phyloP scores from a whole-genome alignment of 331 rosid genomes.

The Pyracantha coccinea region DNA sequence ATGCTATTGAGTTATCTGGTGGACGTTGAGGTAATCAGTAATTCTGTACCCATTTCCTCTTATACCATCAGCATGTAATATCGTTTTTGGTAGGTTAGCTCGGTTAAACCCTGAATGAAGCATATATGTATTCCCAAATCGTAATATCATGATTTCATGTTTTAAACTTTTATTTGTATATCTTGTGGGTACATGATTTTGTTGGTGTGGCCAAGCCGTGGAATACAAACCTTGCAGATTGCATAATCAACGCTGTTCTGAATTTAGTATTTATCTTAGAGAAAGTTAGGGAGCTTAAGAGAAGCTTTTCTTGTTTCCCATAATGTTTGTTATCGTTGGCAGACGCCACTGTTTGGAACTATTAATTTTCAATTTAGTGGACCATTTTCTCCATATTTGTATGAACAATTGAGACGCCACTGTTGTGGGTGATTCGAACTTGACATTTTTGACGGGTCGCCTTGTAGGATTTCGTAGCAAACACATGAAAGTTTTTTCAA shows the following conservation, averaged over 20 bases:
- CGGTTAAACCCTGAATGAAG: slow-evolving; percentile 1
- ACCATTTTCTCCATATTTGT: no score
- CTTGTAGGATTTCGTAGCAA: no score
- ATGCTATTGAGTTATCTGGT: slow-evolving; percentile 84
- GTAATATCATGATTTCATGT: neutral
- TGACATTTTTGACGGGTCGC: no score
- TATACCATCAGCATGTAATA: neutral
- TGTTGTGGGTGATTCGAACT: no score
- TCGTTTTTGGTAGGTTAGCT: slow-evolving; percentile 27
- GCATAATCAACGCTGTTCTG: neutral
- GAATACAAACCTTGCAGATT: neutral
- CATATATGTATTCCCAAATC: neutral
- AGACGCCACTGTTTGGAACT: no score
- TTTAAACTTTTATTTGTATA: neutral
- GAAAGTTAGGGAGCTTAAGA: neutral
- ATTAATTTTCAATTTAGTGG: no score
- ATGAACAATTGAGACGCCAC: no score
- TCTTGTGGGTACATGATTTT: neutral
- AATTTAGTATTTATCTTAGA: neutral
- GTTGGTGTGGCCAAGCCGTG: neutral
- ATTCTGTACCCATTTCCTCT: neutral
- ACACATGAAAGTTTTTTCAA: no score
- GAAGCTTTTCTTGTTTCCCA: neutral
- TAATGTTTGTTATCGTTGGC: neutral
- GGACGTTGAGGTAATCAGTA: slow-evolving; percentile 47